These are phyloP conservation scores for Metschnikowia kunwiensis DNA, from an alignment of 805 yeast species.

Conservation along the genomic window DNA sequence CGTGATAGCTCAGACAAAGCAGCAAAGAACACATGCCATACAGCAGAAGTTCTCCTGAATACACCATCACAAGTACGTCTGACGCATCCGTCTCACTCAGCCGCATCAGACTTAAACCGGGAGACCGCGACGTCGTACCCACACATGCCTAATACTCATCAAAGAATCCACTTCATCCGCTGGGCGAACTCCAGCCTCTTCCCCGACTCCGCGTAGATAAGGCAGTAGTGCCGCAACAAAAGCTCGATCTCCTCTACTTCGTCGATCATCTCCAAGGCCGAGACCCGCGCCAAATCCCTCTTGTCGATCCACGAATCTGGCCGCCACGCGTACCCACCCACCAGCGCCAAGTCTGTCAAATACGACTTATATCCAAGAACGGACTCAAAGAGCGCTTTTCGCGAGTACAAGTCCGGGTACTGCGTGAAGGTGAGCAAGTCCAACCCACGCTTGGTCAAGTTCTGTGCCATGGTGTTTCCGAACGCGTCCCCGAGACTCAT, in stretches of 20 bases:
- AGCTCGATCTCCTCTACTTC: conserved; percentile 70
- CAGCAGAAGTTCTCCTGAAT: too few species aligned
- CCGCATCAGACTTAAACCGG: too few species aligned
- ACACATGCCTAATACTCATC: neutral
- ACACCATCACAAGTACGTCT: too few species aligned
- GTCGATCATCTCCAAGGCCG: conserved; percentile 61
- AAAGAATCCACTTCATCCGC: conserved; percentile 3
- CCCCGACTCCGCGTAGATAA: conserved; percentile 22
- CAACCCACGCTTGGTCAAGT: conserved; percentile 59
- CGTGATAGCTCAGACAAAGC: too few species aligned
- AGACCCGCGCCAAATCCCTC: conserved; percentile 44
- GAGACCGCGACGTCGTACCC: too few species aligned
- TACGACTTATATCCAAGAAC: conserved; percentile 28
- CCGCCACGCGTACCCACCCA: conserved; percentile 35
- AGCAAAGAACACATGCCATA: too few species aligned
- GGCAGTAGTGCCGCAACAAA: conserved; percentile 59
- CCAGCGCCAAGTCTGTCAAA: conserved; percentile 46
- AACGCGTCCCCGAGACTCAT: conserved; percentile 59
- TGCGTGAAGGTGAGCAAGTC: conserved; percentile 53
- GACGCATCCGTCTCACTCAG: too few species aligned
- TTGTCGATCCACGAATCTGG: conserved; percentile 40
- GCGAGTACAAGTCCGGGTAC: conserved; percentile 44
- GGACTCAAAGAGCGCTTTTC: conserved; percentile 23
- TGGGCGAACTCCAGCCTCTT: conserved; percentile 5
- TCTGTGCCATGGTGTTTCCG: conserved; percentile 65